Evolutionary conservation across 2,329 filamentous ascomycete genomes (phyloP).

Genomic region (Stemphylium beticola): DNA sequence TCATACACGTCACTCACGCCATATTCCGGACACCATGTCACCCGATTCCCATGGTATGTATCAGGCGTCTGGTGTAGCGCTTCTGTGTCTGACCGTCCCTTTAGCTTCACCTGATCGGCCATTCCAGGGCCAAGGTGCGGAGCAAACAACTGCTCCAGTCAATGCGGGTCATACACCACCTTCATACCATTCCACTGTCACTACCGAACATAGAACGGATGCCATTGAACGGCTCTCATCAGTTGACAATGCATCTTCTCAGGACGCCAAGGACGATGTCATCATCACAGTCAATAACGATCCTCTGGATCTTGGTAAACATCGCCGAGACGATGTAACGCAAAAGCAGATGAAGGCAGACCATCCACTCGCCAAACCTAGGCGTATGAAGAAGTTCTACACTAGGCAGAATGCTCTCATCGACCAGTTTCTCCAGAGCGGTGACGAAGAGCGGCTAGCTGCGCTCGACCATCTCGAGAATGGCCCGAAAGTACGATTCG

Average conservation of each 20-base stretch:
- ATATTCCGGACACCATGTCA: slow-evolving; percentile 38
- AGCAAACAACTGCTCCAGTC: slow-evolving; percentile 38
- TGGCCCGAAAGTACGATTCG: slow-evolving; percentile 49
- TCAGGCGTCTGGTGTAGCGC: slow-evolving; percentile 22
- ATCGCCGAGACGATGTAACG: slow-evolving; percentile 45
- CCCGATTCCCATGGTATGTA: slow-evolving; percentile 41
- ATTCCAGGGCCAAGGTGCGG: slow-evolving; percentile 34
- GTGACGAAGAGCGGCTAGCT: slow-evolving; percentile 61
- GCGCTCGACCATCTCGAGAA: slow-evolving; percentile 60
- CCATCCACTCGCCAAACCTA: slow-evolving; percentile 13
- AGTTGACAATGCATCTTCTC: slow-evolving; percentile 25
- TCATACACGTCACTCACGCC: slow-evolving; percentile 18
- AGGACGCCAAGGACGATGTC: slow-evolving; percentile 30
- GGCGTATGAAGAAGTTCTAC: slow-evolving; percentile 46
- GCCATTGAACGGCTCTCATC: slow-evolving; percentile 34
- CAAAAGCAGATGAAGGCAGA: slow-evolving; percentile 55
- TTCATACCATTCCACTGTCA: slow-evolving; percentile 28
- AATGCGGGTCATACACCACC: slow-evolving; percentile 26
- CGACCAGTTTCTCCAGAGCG: slow-evolving; percentile 60
- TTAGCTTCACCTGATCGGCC: slow-evolving; percentile 37
- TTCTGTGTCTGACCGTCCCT: slow-evolving; percentile 30
- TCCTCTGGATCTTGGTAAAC: slow-evolving; percentile 47
- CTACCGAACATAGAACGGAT: slow-evolving; percentile 30
- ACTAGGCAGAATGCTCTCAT: slow-evolving; percentile 50
- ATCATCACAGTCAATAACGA: slow-evolving; percentile 33